Conservation (phyloP, 345 rosid species). For the Citrus reticulata region DNA sequence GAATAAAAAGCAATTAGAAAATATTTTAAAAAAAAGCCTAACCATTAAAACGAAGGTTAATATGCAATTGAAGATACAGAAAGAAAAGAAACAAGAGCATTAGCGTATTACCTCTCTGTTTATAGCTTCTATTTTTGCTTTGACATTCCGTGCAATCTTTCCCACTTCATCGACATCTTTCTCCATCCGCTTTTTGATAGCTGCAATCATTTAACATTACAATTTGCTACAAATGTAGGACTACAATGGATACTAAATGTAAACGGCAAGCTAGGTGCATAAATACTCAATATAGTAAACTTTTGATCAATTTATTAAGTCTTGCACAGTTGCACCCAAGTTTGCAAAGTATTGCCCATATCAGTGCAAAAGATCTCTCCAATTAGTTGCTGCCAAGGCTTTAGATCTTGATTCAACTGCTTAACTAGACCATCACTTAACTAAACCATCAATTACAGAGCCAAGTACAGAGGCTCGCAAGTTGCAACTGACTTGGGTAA, state of each 20-base stretch:
- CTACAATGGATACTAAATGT: not conserved
- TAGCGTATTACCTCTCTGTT: slow-evolving; percentile 59
- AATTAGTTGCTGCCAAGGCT: not conserved
- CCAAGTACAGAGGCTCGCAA: not conserved
- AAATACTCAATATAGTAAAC: not conserved
- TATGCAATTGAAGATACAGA: not conserved
- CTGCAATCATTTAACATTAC: slow-evolving; percentile 28
- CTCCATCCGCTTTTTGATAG: slow-evolving; percentile 88
- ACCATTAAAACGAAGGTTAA: not conserved
- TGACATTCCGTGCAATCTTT: slow-evolving; percentile 67
- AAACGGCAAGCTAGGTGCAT: not conserved
- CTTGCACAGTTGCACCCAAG: not conserved
- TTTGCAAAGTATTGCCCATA: not conserved
- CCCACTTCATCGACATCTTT: slow-evolving; percentile 94
- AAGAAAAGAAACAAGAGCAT: not conserved
- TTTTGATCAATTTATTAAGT: not conserved
- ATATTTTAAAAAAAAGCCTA: not conserved
- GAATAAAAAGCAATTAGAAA: slow-evolving; percentile 12
- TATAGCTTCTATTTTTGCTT: slow-evolving; percentile 69
- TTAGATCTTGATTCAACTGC: not conserved
- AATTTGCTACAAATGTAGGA: not conserved
- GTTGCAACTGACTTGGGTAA: not conserved
- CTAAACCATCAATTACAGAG: not conserved
- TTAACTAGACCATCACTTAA: not conserved
- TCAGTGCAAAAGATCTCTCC: not conserved